Conservation (phyloP, 2,329 filamentous ascomycete species). For the Alternaria longipes region DNA sequence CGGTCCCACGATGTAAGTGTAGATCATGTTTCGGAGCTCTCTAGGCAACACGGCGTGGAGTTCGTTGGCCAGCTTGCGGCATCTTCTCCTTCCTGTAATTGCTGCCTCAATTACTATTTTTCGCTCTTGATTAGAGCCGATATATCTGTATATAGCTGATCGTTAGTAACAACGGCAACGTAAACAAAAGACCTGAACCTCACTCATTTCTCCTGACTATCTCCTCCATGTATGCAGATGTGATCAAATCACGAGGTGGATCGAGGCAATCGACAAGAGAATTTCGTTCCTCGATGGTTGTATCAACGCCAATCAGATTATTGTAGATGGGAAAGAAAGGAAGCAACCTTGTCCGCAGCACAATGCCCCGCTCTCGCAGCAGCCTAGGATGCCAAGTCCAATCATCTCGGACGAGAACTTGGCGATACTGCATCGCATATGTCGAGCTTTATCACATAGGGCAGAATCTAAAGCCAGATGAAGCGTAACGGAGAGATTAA, state of each 20-base stretch:
- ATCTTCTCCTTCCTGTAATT: not conserved
- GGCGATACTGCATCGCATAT: not conserved
- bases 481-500: not conserved
- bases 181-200: not conserved
- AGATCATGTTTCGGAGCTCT: not conserved
- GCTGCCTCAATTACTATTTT: not conserved
- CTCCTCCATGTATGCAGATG: not conserved
- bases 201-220: not conserved
- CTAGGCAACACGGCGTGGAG: not conserved
- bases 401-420: slow-evolving; percentile 45
- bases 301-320: not conserved
- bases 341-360: not conserved
- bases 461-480: not conserved
- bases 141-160: not conserved
- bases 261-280: not conserved
- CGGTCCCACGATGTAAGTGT: not conserved
- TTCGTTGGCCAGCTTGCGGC: not conserved
- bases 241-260: not conserved
- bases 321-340: not conserved
- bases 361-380: not conserved
- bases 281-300: not conserved
- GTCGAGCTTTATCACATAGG: not conserved
- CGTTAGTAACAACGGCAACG: not conserved
- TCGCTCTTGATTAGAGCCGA: not conserved
- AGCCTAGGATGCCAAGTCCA: not conserved